Evolutionary conservation across 2,329 filamentous ascomycete genomes (phyloP).

Genomic region (Fusarium udum): DNA sequence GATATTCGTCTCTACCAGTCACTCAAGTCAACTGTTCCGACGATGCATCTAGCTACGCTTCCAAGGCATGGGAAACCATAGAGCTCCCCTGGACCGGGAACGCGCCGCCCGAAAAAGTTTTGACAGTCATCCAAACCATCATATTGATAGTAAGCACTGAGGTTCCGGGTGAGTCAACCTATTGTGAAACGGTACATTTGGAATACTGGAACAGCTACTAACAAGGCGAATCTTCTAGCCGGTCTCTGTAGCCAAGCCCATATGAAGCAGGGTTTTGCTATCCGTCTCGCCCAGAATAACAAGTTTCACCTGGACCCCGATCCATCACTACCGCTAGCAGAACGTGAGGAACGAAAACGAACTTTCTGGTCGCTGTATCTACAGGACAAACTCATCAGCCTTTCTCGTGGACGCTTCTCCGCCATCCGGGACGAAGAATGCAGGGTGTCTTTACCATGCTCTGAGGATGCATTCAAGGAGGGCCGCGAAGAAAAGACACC

Average conservation of each 20-base stretch:
- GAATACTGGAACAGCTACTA: too few relatives aligned
- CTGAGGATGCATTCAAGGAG: not conserved
- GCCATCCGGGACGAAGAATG: conserved; percentile 13
- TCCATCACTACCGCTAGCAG: rapidly evolving
- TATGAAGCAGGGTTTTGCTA: conserved; percentile 19
- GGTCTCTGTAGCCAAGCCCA: conserved; percentile 11
- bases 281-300: conserved; percentile 9
- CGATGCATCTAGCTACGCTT: conserved; percentile 11
- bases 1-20: not conserved
- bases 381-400: conserved; percentile 3
- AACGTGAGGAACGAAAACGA: not conserved
- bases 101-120: not conserved
- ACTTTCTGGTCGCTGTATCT: conserved; percentile 10
- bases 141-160: conserved; percentile 21
- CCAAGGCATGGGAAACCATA: conserved; percentile 10
- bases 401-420: conserved; percentile 11
- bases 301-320: conserved; percentile 8
- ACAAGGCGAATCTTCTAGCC: rapidly evolving
- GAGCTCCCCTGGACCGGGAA: conserved; percentile 17
- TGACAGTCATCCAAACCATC: conserved; percentile 6
- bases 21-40: not conserved
- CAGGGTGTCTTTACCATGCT: not conserved
- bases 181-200: too few relatives aligned
- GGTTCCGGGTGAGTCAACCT: conserved; percentile 4
- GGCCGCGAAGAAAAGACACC: not conserved